phyloP scores from a whole-genome alignment of 495 filamentous ascomycete species.

The Annulohypoxylon moriforme region DNA sequence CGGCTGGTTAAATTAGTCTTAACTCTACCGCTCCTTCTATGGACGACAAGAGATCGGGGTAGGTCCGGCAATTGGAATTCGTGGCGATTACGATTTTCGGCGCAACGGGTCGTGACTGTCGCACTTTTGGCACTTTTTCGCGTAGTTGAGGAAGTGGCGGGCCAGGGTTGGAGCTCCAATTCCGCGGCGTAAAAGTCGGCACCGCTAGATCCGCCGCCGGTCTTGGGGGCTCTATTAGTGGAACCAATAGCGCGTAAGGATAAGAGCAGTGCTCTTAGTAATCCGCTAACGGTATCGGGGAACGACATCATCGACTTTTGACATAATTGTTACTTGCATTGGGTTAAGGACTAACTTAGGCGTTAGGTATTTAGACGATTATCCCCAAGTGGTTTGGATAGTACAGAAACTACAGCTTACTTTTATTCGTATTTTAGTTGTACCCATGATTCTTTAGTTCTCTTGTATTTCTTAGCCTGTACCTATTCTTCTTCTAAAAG shows the following conservation, averaged over 20 bases:
- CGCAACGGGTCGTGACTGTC: not conserved
- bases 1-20: constrained; percentile 2
- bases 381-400: not conserved
- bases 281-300: constrained; percentile 40
- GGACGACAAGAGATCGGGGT: constrained; percentile 1
- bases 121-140: not conserved
- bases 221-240: constrained; percentile 31
- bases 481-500: not conserved
- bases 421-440: not conserved
- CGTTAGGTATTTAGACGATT: not conserved
- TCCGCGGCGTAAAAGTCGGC: constrained; percentile 41
- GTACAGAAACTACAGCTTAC: not conserved
- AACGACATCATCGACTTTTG: constrained; percentile 39
- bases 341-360: not conserved
- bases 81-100: not conserved
- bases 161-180: constrained; percentile 35
- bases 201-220: constrained; percentile 40
- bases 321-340: not conserved
- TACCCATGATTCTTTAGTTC: no score
- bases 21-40: not conserved
- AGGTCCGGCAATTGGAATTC: constrained; percentile 11
- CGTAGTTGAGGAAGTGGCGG: constrained; percentile 19
- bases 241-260: constrained; percentile 31
- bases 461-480: not conserved
- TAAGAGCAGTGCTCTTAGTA: constrained; percentile 47